These are phyloP conservation scores for Floccularia luteovirens DNA, from an alignment of 768 basidiomycete species.

Conservation along the genomic window DNA sequence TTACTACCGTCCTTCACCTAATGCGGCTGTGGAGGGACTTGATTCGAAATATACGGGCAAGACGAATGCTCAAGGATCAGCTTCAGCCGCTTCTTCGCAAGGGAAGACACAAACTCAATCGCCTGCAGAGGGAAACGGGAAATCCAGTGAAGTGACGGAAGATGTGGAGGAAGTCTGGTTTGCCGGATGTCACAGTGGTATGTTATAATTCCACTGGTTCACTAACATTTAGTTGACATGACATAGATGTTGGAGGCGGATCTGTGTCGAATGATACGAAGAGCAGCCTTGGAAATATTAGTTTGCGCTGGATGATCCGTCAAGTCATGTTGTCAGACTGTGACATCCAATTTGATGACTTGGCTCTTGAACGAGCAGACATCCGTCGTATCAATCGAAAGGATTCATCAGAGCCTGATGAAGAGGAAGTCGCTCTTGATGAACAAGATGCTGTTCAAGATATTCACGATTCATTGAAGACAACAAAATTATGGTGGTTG, in stretches of 20 bases:
- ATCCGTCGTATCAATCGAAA: too few relatives aligned
- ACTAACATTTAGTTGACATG: too few relatives aligned
- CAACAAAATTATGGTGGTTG: conserved; percentile 54
- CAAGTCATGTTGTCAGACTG: conserved; percentile 51
- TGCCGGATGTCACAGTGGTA: conserved; percentile 63
- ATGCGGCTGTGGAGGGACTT: conserved; percentile 4
- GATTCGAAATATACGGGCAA: conserved; percentile 23
- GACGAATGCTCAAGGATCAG: neutral
- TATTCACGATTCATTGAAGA: conserved; percentile 43
- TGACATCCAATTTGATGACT: conserved; percentile 49
- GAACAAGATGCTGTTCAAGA: conserved; percentile 36
- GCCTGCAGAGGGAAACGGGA: too few relatives aligned
- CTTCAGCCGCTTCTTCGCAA: neutral
- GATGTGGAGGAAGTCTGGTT: conserved; percentile 83
- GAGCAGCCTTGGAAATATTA: conserved; percentile 48
- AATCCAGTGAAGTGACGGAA: too few relatives aligned
- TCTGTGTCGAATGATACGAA: conserved; percentile 32
- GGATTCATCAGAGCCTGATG: conserved; percentile 5
- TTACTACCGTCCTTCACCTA: conserved; percentile 44
- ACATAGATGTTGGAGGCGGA: conserved; percentile 74
- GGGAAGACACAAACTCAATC: too few relatives aligned
- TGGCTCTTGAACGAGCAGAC: conserved; percentile 35
- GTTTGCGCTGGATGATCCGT: conserved; percentile 76
- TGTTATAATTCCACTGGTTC: conserved; percentile 12
- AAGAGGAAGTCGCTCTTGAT: conserved; percentile 13